Evolutionary conservation across 1,284 basidiomycete genomes (phyloP).

Genomic region (Pseudozyma pruni): DNA sequence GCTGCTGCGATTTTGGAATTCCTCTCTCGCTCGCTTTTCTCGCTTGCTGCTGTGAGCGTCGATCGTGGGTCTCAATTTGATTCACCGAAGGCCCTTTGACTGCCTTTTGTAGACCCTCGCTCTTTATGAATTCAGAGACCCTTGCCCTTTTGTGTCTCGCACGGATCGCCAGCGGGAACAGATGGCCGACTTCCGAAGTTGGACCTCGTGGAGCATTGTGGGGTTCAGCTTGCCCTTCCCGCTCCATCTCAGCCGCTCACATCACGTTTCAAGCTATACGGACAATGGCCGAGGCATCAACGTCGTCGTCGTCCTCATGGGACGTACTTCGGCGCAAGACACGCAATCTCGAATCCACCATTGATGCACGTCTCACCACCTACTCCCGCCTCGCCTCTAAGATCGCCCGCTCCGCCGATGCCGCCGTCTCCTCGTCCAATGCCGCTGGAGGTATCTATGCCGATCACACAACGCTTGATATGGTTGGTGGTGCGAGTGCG

Average conservation of each 20-base stretch:
- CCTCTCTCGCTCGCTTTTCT: no score
- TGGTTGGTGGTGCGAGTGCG: constrained; percentile 18
- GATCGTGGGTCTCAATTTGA: constrained; percentile 5
- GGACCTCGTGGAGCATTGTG: neutral
- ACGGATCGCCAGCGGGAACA: neutral
- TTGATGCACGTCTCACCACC: constrained; percentile 87
- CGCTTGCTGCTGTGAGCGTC: constrained; percentile 1
- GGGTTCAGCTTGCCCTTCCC: neutral
- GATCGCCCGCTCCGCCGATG: constrained; percentile 71
- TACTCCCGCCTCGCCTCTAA: constrained; percentile 86
- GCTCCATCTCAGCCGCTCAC: neutral
- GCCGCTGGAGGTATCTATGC: constrained; percentile 13
- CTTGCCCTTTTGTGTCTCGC: neutral
- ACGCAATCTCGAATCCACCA: constrained; percentile 86
- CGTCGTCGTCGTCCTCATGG: constrained; percentile 59
- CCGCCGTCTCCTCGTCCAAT: constrained; percentile 8
- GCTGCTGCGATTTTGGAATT: neutral
- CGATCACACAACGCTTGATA: constrained; percentile 42
- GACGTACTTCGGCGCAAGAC: constrained; percentile 80
- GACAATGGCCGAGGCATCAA: constrained; percentile 26
- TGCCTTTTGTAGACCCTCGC: no score
- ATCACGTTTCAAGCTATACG: neutral
- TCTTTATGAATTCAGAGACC: no score
- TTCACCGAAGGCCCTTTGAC: no score
- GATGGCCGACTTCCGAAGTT: no score